Conservation (phyloP, 345 rosid genomes). For the Murraya koenigii region DNA sequence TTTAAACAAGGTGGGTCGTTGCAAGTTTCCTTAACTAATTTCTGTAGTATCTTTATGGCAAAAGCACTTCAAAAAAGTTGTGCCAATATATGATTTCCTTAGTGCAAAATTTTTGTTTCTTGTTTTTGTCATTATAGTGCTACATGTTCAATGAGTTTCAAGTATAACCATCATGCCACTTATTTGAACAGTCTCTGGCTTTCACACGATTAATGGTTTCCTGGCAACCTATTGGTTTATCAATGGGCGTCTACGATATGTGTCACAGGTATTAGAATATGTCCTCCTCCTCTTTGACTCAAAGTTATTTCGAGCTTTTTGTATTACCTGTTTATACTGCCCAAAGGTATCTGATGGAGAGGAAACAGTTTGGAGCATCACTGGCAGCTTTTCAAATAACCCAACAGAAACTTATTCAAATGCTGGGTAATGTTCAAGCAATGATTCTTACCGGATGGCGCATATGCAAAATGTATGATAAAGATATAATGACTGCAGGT, state of each 20-base stretch:
- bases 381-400: constrained; percentile 85
- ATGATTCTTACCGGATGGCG: constrained; percentile 94
- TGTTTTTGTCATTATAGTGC: background rate
- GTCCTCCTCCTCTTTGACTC: background rate
- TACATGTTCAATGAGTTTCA: background rate
- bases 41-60: background rate
- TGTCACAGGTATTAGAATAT: constrained; percentile 64
- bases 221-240: constrained; percentile 91
- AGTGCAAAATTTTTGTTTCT: background rate
- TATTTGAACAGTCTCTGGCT: constrained; percentile 58
- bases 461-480: constrained; percentile 82
- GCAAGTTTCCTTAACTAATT: constrained; percentile 1
- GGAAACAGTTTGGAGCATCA: constrained; percentile 96
- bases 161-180: background rate
- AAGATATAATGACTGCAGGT: constrained; percentile 84
- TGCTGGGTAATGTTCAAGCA: constrained; percentile 87
- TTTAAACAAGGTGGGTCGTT: constrained; percentile 64
- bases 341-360: constrained; percentile 76
- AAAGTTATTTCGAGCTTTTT: background rate
- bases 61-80: too few species aligned
- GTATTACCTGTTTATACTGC: constrained; percentile 3
- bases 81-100: background rate
- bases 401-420: constrained; percentile 86
- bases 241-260: constrained; percentile 95
- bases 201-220: constrained; percentile 90